A percentile compares a stretch with the other conserved stretches of the same genome.
Evolutionary conservation across 768 basidiomycete genomes (phyloP).

Genomic region (Pilatotrama ljubarskyi): DNA sequence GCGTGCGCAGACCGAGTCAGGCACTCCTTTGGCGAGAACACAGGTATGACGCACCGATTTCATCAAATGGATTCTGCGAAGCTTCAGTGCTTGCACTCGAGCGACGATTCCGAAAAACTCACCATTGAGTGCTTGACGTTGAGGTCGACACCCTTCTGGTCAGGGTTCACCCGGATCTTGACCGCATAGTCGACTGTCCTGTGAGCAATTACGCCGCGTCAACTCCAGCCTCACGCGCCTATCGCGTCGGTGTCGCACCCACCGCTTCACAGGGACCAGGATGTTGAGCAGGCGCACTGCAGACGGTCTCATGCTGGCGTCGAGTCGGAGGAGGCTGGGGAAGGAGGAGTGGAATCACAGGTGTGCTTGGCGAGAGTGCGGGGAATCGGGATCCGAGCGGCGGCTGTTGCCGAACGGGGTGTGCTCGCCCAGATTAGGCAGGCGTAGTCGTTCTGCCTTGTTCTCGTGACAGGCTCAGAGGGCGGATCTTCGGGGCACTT

Average conservation of each 20-base stretch:
- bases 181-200: slow-evolving; percentile 97
- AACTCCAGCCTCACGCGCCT: not conserved
- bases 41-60: slow-evolving; percentile 72
- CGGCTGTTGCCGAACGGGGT: slow-evolving; percentile 3
- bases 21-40: not conserved
- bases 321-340: not conserved
- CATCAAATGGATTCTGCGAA: slow-evolving; percentile 93
- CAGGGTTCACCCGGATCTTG: slow-evolving; percentile 96
- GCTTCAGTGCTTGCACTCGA: not conserved
- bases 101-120: slow-evolving; percentile 25
- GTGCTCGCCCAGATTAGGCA: not conserved
- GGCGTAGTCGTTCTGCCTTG: not conserved
- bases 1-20: slow-evolving; percentile 2
- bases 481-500: too few species aligned
- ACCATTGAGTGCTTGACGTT: slow-evolving; percentile 99
- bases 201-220: slow-evolving; percentile 9
- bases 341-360: not conserved
- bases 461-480: too few species aligned
- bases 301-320: slow-evolving; percentile 70
- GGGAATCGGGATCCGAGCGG: slow-evolving; percentile 12
- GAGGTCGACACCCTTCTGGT: slow-evolving; percentile 93
- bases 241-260: slow-evolving; percentile 13
- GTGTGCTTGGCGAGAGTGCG: slow-evolving; percentile 8
- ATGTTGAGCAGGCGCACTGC: slow-evolving; percentile 76
- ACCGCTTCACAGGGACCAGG: slow-evolving; percentile 94